Percentiles rank a stretch among this genome's conserved stretches.
These are phyloP conservation scores for Calonectria fujianensis DNA, from an alignment of 2,329 filamentous ascomycete genomes.

Conservation along the genomic window DNA sequence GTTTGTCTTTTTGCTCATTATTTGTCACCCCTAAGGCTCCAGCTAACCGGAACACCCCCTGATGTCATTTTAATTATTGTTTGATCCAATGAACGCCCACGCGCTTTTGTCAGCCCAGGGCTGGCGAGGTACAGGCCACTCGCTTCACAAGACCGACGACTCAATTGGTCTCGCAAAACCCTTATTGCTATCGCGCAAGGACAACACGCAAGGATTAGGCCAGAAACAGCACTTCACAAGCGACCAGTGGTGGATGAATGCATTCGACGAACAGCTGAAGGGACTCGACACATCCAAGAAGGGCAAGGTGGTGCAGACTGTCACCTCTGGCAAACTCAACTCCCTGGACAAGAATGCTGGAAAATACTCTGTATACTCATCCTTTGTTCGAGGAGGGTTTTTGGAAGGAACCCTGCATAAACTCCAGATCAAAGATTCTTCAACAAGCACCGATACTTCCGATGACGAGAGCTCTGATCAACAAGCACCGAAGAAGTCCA, in stretches of 20 bases:
- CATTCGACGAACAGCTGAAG: conserved; percentile 93
- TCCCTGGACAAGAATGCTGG: conserved; percentile 72
- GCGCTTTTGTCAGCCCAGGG: conserved; percentile 89
- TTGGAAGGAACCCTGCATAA: conserved; percentile 81
- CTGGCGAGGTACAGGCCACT: conserved; percentile 92
- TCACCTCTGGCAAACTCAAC: conserved; percentile 73
- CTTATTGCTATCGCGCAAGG: conserved; percentile 87
- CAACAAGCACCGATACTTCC: conserved; percentile 52
- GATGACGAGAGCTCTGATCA: conserved; percentile 58
- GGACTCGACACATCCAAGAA: conserved; percentile 80
- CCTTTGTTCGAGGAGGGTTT: conserved; percentile 88
- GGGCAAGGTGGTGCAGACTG: conserved; percentile 74
- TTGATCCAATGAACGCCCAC: conserved; percentile 83
- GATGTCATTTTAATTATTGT: background rate
- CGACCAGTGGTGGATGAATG: conserved; percentile 98
- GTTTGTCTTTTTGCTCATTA: conserved; percentile 12
- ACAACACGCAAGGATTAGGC: conserved; percentile 87
- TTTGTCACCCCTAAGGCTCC: background rate
- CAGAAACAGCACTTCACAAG: conserved; percentile 80
- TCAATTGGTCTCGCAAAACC: conserved; percentile 87
- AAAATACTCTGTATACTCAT: conserved; percentile 83
- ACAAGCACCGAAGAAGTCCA: conserved; percentile 52
- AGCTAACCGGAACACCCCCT: background rate
- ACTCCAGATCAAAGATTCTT: conserved; percentile 52
- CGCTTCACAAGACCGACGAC: conserved; percentile 85